Base-by-base conservation (phyloP, 108 stramenopile species). In the Nitzschia putrida region DNA sequence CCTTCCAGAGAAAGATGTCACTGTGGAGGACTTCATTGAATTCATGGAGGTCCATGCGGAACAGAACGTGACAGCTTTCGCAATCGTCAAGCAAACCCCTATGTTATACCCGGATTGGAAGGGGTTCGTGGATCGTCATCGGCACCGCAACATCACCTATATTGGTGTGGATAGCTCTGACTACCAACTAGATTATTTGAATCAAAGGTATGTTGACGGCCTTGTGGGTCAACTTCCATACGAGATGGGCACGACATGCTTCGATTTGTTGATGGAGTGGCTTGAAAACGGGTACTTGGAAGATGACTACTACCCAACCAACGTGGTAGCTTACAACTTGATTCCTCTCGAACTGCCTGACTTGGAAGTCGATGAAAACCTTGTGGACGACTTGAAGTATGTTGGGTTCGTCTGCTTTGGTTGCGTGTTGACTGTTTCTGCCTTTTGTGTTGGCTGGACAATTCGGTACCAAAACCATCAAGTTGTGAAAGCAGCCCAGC, bases 141-240 rank as follows among this genome's bases (percentile, higher is more conserved):
- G 61, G 10, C 0, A 53, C 9, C 50, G 23, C 8, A 57, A 72
- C 21, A 50, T 72, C 40, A 71, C 71, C 0, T 51, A 37, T 12
- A 69, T 77, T 29, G 61, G 55, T n/a, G 66, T 38, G 4, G 78
- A 74, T 57, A 63, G 53, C 6, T 10, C n/a, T 18, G 53, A 72
- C 14, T 25, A 64, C 16, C 25, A 54, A 14, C 29, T 34, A 1
- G 53, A 72, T 34, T 64, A 55, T 40, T 2, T 72, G 34, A 34
- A 18, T 20, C 16, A 21, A n/a, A 39, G 69, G 37, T 71, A 78
- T 26, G 73, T 63, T 13, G 57, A 80, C 42, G 82, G 78, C 13
- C 44, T 83, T 23, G 78, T 83, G 16, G 82, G 82, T 11, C 74
- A 83, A 57, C 25, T 76, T n/a, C 74, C 75, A 13, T 80, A 57